A percentile compares a stretch with the other conserved stretches of the same genome.
These are phyloP conservation scores for Myxozyma lipomycoides DNA, from an alignment of 805 yeast species.

Conservation along the genomic window DNA sequence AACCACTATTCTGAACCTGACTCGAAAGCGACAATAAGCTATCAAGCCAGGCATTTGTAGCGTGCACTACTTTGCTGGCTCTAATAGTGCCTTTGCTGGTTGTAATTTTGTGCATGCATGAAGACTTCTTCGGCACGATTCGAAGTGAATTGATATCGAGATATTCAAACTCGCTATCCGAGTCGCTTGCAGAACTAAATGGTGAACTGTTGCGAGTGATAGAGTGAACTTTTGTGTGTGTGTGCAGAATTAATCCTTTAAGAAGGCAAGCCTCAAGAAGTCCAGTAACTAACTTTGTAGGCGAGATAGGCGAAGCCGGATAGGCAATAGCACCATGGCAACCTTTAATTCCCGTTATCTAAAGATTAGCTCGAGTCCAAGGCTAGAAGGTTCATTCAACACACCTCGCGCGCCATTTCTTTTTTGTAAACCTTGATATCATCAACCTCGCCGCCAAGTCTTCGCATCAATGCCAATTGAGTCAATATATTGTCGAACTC, in stretches of 20 bases:
- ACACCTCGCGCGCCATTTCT: constrained; percentile 14
- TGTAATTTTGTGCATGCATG: constrained; percentile 26
- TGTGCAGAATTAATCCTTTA: constrained; percentile 42
- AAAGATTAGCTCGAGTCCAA: constrained; percentile 21
- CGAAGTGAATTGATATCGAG: constrained; percentile 12
- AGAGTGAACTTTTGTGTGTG: constrained; percentile 42
- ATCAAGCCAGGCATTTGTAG: constrained; percentile 39
- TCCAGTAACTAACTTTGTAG: constrained; percentile 42
- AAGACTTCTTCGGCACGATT: constrained; percentile 9
- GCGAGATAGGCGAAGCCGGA: constrained; percentile 47
- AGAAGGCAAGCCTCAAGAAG: constrained; percentile 37
- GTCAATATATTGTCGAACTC: constrained; percentile 24
- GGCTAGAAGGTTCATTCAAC: background rate
- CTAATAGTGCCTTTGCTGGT: constrained; percentile 37
- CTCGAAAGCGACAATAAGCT: constrained; percentile 14
- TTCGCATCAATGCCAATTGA: constrained; percentile 14
- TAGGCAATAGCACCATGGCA: constrained; percentile 38
- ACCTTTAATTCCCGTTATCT: constrained; percentile 32
- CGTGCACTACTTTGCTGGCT: constrained; percentile 40
- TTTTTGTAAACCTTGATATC: constrained; percentile 19
- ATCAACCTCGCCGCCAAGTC: constrained; percentile 21
- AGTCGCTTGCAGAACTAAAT: constrained; percentile 2
- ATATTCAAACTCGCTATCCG: constrained; percentile 13
- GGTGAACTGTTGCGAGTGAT: constrained; percentile 27
- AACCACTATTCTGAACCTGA: constrained; percentile 6